Conservation (phyloP, 495 filamentous ascomycete species). For the Aspergillus indologenus region DNA sequence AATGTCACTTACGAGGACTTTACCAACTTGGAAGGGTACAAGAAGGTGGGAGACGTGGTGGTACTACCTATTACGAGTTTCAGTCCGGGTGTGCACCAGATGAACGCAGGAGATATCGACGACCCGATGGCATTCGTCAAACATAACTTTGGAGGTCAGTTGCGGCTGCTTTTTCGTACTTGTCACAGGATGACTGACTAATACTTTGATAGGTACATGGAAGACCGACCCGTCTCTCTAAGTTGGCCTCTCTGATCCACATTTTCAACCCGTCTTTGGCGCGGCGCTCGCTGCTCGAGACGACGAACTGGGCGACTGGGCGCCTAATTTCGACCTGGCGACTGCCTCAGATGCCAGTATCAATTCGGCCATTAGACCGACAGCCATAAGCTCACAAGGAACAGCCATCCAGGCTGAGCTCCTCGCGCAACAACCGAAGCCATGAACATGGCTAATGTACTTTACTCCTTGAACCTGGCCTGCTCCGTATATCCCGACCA, state of each 20-base stretch:
- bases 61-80: conserved; percentile 96
- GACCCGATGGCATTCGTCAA: conserved; percentile 98
- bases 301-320: neutral
- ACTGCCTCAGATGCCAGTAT: no score
- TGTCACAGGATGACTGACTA: neutral
- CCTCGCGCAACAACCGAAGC: no score
- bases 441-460: no score
- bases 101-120: conserved; percentile 86
- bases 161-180: no score
- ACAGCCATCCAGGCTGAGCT: no score
- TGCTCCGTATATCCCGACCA: no score
- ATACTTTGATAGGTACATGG: conserved; percentile 61
- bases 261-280: neutral
- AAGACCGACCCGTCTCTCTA: conserved; percentile 54
- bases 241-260: neutral
- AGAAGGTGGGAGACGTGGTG: conserved; percentile 91
- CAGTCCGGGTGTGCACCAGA: conserved; percentile 89
- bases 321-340: no score
- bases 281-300: neutral
- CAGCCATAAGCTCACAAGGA: no score
- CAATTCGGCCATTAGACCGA: no score
- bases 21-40: conserved; percentile 74
- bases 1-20: conserved; percentile 87
- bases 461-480: no score
- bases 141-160: conserved; percentile 89